Evolutionary conservation across 768 basidiomycete genomes (phyloP).

Genomic region (Panellus pusillus): DNA sequence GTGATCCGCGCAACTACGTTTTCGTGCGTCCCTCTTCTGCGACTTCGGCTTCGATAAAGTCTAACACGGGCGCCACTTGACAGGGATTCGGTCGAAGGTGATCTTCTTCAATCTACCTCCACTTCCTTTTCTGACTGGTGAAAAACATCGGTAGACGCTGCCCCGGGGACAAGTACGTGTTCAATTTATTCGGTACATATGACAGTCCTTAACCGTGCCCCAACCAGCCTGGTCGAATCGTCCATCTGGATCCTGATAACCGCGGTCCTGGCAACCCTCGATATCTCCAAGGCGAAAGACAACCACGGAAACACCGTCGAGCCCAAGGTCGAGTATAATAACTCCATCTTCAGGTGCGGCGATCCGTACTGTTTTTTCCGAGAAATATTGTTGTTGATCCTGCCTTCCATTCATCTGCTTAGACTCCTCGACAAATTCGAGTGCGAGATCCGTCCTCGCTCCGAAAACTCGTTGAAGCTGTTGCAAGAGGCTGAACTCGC

Average conservation of each 20-base stretch:
- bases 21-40: slow-evolving; percentile 8
- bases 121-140: no score
- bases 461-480: slow-evolving; percentile 42
- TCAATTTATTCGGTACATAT: no score
- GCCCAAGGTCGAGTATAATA: slow-evolving; percentile 55
- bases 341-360: slow-evolving; percentile 61
- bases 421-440: slow-evolving; percentile 51
- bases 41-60: not conserved
- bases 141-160: slow-evolving; percentile 44
- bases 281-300: slow-evolving; percentile 53
- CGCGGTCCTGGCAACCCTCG: slow-evolving; percentile 56
- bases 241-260: slow-evolving; percentile 61
- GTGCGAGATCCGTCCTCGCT: slow-evolving; percentile 51
- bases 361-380: not conserved
- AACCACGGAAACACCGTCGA: slow-evolving; percentile 46
- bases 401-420: not conserved
- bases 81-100: slow-evolving; percentile 43
- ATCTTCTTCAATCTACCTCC: not conserved
- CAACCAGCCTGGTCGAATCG: slow-evolving; percentile 50
- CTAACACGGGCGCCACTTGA: not conserved
- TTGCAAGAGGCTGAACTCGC: slow-evolving; percentile 34
- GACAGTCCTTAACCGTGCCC: no score
- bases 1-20: slow-evolving; percentile 21
- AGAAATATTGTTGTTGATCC: not conserved
- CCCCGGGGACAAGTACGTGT: slow-evolving; percentile 48